Conservation (phyloP, 2,329 filamentous ascomycete species). For the Bipolaris bicolor region DNA sequence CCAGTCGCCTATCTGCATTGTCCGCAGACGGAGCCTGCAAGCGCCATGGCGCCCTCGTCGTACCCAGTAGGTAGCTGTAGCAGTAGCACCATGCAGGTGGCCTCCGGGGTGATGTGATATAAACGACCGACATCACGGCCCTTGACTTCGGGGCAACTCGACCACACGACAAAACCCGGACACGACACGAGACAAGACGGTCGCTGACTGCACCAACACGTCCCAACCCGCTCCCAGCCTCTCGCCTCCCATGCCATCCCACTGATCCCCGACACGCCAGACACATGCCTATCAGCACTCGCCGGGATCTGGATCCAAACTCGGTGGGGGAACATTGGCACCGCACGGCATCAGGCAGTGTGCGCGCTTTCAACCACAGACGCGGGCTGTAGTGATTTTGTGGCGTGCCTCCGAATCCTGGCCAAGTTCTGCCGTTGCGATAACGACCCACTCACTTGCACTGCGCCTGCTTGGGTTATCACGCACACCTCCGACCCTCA, state of each 20-base stretch:
- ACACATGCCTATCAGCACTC: constrained; percentile 18
- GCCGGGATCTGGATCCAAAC: constrained; percentile 16
- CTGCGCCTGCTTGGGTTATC: constrained; percentile 20
- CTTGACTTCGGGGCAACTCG: not conserved
- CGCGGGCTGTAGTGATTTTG: constrained; percentile 19
- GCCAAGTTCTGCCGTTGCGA: constrained; percentile 30
- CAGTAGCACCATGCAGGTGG: constrained; percentile 18
- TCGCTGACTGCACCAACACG: not conserved
- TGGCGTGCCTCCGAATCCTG: constrained; percentile 22
- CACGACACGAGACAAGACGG: not conserved
- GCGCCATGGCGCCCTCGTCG: constrained; percentile 15
- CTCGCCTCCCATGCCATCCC: not conserved
- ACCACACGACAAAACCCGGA: not conserved
- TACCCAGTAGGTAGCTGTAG: constrained; percentile 5
- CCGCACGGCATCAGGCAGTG: constrained; percentile 23
- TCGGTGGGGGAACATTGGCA: constrained; percentile 17
- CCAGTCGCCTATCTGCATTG: constrained; percentile 3
- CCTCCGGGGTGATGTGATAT: constrained; percentile 11
- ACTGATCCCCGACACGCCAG: not conserved
- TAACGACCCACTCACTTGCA: constrained; percentile 28
- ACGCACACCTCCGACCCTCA: constrained; percentile 11
- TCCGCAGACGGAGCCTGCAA: constrained; percentile 15
- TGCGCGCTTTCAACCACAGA: constrained; percentile 25
- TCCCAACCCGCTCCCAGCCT: not conserved
- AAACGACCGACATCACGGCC: constrained; percentile 6